Base-by-base conservation (phyloP, 345 rosid genomes). In the Gossypium anomalum region DNA sequence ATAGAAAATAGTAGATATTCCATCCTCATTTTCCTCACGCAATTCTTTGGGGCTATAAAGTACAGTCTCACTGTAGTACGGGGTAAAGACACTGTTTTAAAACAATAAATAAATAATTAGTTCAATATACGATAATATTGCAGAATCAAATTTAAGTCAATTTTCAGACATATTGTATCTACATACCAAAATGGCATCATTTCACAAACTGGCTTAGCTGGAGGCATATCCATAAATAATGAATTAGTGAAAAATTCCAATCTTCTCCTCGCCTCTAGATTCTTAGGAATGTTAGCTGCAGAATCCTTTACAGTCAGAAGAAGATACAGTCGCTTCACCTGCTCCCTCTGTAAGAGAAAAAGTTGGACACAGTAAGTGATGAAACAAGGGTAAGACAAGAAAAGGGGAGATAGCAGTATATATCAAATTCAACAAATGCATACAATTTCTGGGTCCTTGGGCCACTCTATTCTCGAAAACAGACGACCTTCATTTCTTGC, bases 21-120 rank as follows among this genome's bases (percentile, higher is more conserved):
- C 99, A 85, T 95, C 99, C 87, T 95, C 99, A 82, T 95, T 95
- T 87, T 95, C 98, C 17, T 83, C 86, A 75, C 89, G 94, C 81
- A 95, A 80, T 4, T 95, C 99, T 57, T 93, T 85, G 80, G 87
- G 84, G 80, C 99, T 93, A 86, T 95, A 95, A 67, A 95, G 85
- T 68, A 95, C 99, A 68, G 99, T 95, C 90, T 95, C 99, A 55
- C 98, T 95, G 88, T 95, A 95, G 89, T 95, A 95, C 13, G 99
- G 99, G 43, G 99, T 95, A 86, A 95, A 95, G 73, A 95, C 97
- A 78, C 99, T 95, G 75, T 82, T 74, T 77, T 56, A 80, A 79
- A 76, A 67, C 67, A 74, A 67, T 15, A 61, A 49, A 45, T 55
- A 71, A 63, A 15, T 25, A 20, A 61, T 73, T 53, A 75, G 57